These are phyloP conservation scores for Botrytis tulipae DNA, from an alignment of 2,329 filamentous ascomycete genomes.

Conservation along the genomic window DNA sequence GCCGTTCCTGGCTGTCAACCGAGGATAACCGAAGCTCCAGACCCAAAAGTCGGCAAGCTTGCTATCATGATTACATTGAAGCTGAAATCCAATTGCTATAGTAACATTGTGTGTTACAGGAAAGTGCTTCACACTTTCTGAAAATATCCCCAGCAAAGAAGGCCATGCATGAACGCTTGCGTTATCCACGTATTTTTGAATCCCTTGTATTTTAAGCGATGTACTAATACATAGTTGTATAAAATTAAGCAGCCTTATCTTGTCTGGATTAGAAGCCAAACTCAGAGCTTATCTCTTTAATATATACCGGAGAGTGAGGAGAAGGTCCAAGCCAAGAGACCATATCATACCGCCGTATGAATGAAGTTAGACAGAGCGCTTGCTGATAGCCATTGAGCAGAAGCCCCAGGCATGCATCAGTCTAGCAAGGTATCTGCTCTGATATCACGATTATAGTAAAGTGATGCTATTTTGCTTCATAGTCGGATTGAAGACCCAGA, in stretches of 20 bases:
- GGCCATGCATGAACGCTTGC: neutral
- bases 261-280: neutral
- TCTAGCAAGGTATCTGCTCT: neutral
- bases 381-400: neutral
- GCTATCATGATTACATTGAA: neutral
- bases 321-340: neutral
- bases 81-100: neutral
- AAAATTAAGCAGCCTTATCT: neutral
- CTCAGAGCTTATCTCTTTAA: neutral
- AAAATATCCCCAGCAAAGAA: neutral
- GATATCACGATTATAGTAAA: neutral
- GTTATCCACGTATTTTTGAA: neutral
- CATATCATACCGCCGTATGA: neutral
- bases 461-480: accelerated
- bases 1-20: neutral
- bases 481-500: neutral
- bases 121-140: neutral
- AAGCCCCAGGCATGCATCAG: too few species aligned
- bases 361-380: neutral
- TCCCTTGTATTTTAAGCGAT: neutral
- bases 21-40: neutral
- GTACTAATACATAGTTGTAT: neutral
- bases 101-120: neutral
- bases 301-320: too few species aligned
- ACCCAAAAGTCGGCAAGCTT: neutral